Base-by-base conservation (phyloP, 306 rosid species). In the Canavalia ensiformis region DNA sequence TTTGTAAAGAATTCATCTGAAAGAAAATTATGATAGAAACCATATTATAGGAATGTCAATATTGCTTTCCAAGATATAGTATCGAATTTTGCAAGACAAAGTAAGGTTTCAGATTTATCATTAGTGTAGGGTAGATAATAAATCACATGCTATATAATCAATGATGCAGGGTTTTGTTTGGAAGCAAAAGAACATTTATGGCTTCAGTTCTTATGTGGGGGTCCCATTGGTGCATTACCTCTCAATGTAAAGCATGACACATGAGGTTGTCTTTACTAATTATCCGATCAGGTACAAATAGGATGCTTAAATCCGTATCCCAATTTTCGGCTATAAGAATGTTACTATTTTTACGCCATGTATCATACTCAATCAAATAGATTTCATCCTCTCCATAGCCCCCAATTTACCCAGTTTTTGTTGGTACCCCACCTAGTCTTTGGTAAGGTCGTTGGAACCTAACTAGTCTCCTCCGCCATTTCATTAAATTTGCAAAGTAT, bases 91-190 rank as follows among this genome's bases (percentile, higher is more conserved):
- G 31, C 55, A 44, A 49, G 62, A 35, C 37, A 47, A 34, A 31
- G 9, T 56, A 29, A 77, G 13, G 56, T 78, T 56, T 78, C 55
- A 56, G 57, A n/a, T 71, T 68, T 33, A 68, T 68, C 25, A 52
- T 41, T 52, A 41, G 45, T 52, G 39, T 29, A 49, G 4, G 64
- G 67, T 67, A 29, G 47, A 54, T 30, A 30, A 77, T 66, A 31
- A 9, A 33, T 11, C 73, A 41, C 57, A 30, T 78, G 58, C 30
- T 52, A 78, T 12, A 30, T 25, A 8, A 67, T 78, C 12, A 31
- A 65, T 54, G 34, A 33, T 10, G 29, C 9, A 52, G 31, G 44
- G 64, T 67, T 77, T 41, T 78, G 57, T 77, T 67, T 54, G 74
- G 74, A 7, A 31, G 59, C 75, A 55, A 44, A 67, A 42, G 4